phyloP scores from a whole-genome alignment of 345 rosid genomes.

The Laguncularia racemosa region DNA sequence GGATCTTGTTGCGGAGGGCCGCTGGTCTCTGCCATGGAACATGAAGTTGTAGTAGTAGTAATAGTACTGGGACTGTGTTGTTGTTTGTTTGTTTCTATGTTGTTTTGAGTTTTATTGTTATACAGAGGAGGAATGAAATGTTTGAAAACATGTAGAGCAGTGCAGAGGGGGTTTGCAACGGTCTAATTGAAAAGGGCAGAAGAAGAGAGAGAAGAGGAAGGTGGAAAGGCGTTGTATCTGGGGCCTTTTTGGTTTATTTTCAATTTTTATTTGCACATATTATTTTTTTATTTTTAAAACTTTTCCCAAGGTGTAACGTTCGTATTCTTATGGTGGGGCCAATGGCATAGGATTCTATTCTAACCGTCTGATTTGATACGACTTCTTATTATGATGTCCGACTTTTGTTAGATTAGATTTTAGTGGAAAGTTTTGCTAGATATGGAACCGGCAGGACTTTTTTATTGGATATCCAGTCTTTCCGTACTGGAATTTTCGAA shows the following conservation, averaged over 20 bases:
- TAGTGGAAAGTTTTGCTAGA: background rate
- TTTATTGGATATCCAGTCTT: no score
- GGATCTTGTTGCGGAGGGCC: constrained; percentile 13
- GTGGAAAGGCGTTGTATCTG: background rate
- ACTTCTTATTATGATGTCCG: constrained; percentile 2
- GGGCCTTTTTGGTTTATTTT: background rate
- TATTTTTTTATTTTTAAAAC: no score
- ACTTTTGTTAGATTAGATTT: background rate
- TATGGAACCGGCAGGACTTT: no score
- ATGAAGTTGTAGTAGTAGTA: no score
- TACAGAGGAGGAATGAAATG: background rate
- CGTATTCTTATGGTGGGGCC: constrained; percentile 13
- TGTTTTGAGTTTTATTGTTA: no score
- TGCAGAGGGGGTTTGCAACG: constrained; percentile 44
- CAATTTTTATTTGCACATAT: no score
- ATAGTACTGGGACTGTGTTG: background rate
- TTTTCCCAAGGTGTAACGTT: background rate
- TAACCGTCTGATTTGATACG: constrained; percentile 15
- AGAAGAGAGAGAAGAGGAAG: constrained; percentile 8
- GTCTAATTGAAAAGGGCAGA: constrained; percentile 20
- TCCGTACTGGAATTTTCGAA: no score
- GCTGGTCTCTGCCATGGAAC: constrained; percentile 28
- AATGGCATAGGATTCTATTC: constrained; percentile 19
- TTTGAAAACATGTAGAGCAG: constrained; percentile 1
- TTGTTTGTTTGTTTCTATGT: background rate